phyloP scores from a whole-genome alignment of 2,329 filamentous ascomycete species.

The Rosellinia necatrix region DNA sequence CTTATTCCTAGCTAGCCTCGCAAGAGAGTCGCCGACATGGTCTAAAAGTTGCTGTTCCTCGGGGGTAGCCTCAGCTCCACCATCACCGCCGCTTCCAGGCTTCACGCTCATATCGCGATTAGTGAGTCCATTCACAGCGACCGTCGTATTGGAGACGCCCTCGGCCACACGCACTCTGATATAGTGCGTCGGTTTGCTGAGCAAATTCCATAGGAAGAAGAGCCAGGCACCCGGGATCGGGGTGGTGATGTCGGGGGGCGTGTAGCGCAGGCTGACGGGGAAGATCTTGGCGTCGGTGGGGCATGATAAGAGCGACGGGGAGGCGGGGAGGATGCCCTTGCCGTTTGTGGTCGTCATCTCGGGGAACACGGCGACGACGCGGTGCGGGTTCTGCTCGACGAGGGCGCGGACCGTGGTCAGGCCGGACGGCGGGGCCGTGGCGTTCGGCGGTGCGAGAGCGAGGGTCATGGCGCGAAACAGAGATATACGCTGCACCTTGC shows the following conservation, averaged over 20 bases:
- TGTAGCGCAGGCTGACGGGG: conserved; percentile 87
- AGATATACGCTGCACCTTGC: conserved; percentile 75
- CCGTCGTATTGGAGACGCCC: conserved; percentile 60
- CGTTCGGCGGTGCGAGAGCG: conserved; percentile 63
- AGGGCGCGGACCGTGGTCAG: conserved; percentile 68
- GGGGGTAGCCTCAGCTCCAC: conserved; percentile 41
- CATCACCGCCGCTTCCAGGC: conserved; percentile 38
- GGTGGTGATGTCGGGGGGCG: conserved; percentile 86
- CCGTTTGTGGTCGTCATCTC: conserved; percentile 96
- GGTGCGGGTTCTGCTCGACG: conserved; percentile 68
- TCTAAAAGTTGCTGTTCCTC: conserved; percentile 77
- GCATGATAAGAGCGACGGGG: conserved; percentile 73
- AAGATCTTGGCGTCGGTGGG: conserved; percentile 77
- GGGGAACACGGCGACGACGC: conserved; percentile 85
- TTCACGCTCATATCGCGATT: conserved; percentile 29
- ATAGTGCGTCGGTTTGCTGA: conserved; percentile 83
- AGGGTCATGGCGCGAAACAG: conserved; percentile 75
- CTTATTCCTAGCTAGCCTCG: conserved; percentile 86
- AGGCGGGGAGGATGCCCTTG: conserved; percentile 83
- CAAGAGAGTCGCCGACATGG: conserved; percentile 80
- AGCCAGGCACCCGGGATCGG: conserved; percentile 77
- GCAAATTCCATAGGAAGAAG: conserved; percentile 81
- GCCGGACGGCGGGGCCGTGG: conserved; percentile 47
- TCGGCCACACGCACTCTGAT: conserved; percentile 91
- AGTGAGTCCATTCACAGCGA: conserved; percentile 42